Base-by-base conservation (phyloP, 441 rosid genomes). In the Codiaeum variegatum region DNA sequence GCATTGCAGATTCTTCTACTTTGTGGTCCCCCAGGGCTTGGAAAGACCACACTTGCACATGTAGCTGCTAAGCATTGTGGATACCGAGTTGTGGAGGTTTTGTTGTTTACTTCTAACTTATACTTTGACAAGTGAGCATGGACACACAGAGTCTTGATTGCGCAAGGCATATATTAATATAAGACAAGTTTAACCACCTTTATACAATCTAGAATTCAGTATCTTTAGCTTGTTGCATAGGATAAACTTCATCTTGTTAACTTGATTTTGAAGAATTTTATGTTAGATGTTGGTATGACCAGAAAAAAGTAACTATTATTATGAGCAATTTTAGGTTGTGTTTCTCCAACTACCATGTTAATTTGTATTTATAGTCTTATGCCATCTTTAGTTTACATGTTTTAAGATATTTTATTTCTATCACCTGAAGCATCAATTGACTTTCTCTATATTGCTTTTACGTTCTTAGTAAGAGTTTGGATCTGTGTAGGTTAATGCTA, bases 1-100 rank as follows among this genome's bases (percentile, higher is more conserved):
- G 42, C 60, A 47, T 65, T 83, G 92, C 91, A 93, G 99, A 86
- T 96, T 77, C 98, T 93, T 76, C 75, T 93, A 77, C 98, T 93
- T 67, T 93, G 99, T 81, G 98, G 99, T 70, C 90, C 99, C 68
- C 99, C 98, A 23, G 99, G 99, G 71, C 99, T 96, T 80, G 99
- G 99, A 72, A 96, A 96, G 91, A 96, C 99, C 73, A 96, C 99
- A 23, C 97, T 96, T 77, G 98, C 97, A 58, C 98, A 93, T 80
- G 88, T 93, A 64, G 96, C 97, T 84, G 97, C 99, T 51, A 88
- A 91, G 83, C 99, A 96, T 82, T 96, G 99, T 81, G 99, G 99
- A 78, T 96, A 93, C 77, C 91, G 86, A 36, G 97, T 89, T 65
- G 91, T 95, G 77, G 99, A 95, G 99, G 99, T 95, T 77, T 69